Evolutionary conservation across 495 filamentous ascomycete species (phyloP).

Genomic region (Penicillium turbatum): DNA sequence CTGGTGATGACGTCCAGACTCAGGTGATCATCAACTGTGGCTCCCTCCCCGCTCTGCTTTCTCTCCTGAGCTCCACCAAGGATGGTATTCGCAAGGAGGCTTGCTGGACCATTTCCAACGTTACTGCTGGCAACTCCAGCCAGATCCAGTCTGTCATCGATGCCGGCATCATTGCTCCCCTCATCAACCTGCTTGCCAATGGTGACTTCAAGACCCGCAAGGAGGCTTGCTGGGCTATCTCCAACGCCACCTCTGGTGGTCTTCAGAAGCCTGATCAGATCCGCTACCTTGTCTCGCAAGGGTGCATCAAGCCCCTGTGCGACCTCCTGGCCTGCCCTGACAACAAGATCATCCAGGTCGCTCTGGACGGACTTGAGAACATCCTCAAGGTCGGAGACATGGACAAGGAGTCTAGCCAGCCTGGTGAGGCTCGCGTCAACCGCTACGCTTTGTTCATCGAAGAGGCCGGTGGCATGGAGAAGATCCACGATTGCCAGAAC

Average conservation of each 20-base stretch:
- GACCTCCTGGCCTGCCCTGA: slow-evolving; percentile 95
- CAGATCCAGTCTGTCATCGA: slow-evolving; percentile 98
- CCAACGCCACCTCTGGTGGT: slow-evolving; percentile 95
- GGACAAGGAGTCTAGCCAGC: slow-evolving; percentile 79
- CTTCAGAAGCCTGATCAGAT: slow-evolving; percentile 99
- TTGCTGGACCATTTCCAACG: slow-evolving; percentile 99
- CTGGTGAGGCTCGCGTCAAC: slow-evolving; percentile 76
- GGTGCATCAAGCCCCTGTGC: slow-evolving; percentile 96
- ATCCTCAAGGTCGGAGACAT: slow-evolving; percentile 99
- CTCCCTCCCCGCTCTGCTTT: slow-evolving; percentile 82
- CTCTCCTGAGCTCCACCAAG: slow-evolving; percentile 91
- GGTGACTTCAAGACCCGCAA: slow-evolving; percentile 99
- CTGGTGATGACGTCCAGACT: slow-evolving; percentile 97
- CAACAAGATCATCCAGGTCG: slow-evolving; percentile 99
- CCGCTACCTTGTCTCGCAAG: slow-evolving; percentile 83
- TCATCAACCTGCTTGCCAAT: slow-evolving; percentile 92
- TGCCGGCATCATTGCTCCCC: slow-evolving; percentile 90
- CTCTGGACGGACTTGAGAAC: slow-evolving; percentile 96
- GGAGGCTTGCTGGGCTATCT: slow-evolving; percentile 99
- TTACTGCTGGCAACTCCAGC: slow-evolving; percentile 95
- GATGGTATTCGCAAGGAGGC: slow-evolving; percentile 99
- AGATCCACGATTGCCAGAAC: slow-evolving; percentile 99
- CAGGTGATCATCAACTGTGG: slow-evolving; percentile 99
- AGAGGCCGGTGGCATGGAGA: slow-evolving; percentile 98
- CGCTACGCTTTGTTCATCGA: slow-evolving; percentile 97